Evolutionary conservation across 306 rosid species (phyloP).

Genomic region (Macrotyloma uniflorum): DNA sequence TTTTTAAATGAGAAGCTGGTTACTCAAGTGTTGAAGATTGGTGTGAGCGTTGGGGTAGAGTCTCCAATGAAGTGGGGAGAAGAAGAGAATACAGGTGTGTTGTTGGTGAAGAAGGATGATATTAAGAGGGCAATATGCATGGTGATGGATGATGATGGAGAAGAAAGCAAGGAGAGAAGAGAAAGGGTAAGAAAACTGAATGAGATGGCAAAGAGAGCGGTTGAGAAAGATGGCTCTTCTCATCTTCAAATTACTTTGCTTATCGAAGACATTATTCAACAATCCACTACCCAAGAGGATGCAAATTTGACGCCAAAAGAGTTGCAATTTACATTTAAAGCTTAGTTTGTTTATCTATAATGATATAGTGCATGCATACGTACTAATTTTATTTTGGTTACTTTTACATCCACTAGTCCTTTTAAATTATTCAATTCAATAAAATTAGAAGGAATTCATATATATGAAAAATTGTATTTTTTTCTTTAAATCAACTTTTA

Average conservation of each 20-base stretch:
- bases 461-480: too few relatives aligned
- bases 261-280: constrained; percentile 37
- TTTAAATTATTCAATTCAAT: too few relatives aligned
- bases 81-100: constrained; percentile 45
- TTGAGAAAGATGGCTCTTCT: constrained; percentile 62
- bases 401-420: too few relatives aligned
- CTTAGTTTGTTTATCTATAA: too few relatives aligned
- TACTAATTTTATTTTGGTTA: too few relatives aligned
- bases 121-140: constrained; percentile 48
- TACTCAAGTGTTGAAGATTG: constrained; percentile 46
- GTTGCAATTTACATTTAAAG: too few relatives aligned
- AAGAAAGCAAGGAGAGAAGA: constrained; percentile 50
- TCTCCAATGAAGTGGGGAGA: constrained; percentile 36
- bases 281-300: neutral
- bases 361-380: too few relatives aligned
- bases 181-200: constrained; percentile 36
- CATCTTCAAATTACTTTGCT: constrained; percentile 34
- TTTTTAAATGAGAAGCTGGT: constrained; percentile 55
- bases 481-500: too few relatives aligned
- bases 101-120: constrained; percentile 42
- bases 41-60: constrained; percentile 48
- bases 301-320: neutral
- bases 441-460: too few relatives aligned
- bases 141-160: constrained; percentile 45
- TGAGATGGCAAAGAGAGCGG: constrained; percentile 47